Percentiles rank a stretch among this genome's conserved stretches.
Conservation (phyloP, 805 yeast species). For the Yarrowia porcina region DNA sequence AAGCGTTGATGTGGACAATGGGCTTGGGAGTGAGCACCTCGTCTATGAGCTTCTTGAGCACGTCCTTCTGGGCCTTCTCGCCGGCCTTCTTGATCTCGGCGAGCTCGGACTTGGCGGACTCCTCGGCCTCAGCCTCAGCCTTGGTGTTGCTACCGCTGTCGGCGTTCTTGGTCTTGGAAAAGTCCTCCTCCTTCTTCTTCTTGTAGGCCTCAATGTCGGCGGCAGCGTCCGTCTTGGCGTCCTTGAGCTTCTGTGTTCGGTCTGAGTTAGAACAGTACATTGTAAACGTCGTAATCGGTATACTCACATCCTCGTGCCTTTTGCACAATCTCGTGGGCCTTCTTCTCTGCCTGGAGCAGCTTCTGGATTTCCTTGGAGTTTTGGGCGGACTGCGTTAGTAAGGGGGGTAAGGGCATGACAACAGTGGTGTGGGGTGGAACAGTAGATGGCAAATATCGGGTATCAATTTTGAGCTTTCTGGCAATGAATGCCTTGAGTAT, state of each 20-base stretch:
- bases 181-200: slow-evolving; percentile 75
- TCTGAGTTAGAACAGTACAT: slow-evolving; percentile 46
- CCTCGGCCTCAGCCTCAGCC: slow-evolving; percentile 76
- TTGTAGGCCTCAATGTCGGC: slow-evolving; percentile 84
- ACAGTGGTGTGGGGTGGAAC: too few species aligned
- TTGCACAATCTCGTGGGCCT: slow-evolving; percentile 93
- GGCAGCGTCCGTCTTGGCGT: slow-evolving; percentile 91
- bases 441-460: too few species aligned
- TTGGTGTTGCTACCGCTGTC: slow-evolving; percentile 70
- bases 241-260: slow-evolving; percentile 84
- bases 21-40: slow-evolving; percentile 79
- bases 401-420: neutral
- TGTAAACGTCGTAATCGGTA: neutral
- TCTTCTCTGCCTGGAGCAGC: slow-evolving; percentile 82
- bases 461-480: too few species aligned
- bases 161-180: slow-evolving; percentile 65
- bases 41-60: slow-evolving; percentile 71
- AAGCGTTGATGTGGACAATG: slow-evolving; percentile 77
- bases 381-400: slow-evolving; percentile 41
- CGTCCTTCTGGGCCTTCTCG: slow-evolving; percentile 58
- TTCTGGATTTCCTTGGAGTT: slow-evolving; percentile 64
- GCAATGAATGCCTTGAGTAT: too few species aligned
- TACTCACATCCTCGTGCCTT: slow-evolving; percentile 82
- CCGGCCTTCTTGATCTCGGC: slow-evolving; percentile 64
- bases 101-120: slow-evolving; percentile 66